Evolutionary conservation across 345 rosid species (phyloP).

Genomic region (Sapria himalayana): DNA sequence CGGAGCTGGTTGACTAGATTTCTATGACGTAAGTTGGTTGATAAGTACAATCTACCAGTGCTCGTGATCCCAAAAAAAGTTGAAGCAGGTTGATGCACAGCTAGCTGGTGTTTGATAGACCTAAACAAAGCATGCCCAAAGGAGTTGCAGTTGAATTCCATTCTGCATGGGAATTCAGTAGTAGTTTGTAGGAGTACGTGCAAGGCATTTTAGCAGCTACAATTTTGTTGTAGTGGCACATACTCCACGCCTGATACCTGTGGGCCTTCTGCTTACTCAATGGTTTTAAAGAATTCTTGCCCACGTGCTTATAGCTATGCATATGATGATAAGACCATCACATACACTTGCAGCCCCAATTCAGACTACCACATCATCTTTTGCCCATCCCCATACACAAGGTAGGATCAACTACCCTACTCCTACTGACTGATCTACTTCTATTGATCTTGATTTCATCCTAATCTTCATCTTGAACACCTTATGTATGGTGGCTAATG

Average conservation of each 20-base stretch:
- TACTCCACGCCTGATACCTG: constrained; percentile 71
- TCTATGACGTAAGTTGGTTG: constrained; percentile 69
- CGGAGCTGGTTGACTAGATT: constrained; percentile 54
- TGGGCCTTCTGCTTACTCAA: constrained; percentile 37
- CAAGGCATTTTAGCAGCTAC: constrained; percentile 56
- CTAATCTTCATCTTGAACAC: no score
- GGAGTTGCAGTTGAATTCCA: constrained; percentile 25
- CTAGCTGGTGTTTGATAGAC: constrained; percentile 75
- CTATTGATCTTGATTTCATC: no score
- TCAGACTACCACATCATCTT: constrained; percentile 51
- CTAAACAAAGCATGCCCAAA: constrained; percentile 62
- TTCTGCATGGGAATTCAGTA: constrained; percentile 8
- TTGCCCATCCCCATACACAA: constrained; percentile 76
- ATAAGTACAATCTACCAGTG: constrained; percentile 51
- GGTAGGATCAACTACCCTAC: constrained; percentile 19
- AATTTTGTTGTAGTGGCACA: constrained; percentile 56
- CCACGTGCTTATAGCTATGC: constrained; percentile 89
- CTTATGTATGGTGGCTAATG: no score
- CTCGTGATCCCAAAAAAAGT: constrained; percentile 33
- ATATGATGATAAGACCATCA: constrained; percentile 75
- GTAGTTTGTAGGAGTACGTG: constrained; percentile 84
- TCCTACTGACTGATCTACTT: no score
- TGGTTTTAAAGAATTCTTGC: constrained; percentile 60
- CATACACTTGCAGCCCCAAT: constrained; percentile 55
- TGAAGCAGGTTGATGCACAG: constrained; percentile 37